Conservation (phyloP, 164 flowering plant species). For the Protea cynaroides region DNA sequence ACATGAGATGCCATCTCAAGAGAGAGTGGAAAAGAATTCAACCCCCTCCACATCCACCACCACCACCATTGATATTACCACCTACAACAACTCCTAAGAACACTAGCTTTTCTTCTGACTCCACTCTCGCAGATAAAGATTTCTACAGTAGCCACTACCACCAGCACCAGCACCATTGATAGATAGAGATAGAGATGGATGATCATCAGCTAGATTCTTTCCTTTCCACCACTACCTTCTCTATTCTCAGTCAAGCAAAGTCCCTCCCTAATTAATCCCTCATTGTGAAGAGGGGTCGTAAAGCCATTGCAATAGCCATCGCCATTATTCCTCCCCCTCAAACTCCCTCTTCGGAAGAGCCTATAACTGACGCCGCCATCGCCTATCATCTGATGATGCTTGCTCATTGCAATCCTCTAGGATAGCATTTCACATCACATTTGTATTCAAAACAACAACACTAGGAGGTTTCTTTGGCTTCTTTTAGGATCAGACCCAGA, state of each 20-base stretch:
- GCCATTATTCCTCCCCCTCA: neutral
- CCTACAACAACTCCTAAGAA: neutral
- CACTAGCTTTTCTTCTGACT: slow-evolving; percentile 8
- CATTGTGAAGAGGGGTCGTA: slow-evolving; percentile 36
- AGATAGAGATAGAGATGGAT: neutral
- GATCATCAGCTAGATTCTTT: slow-evolving; percentile 12
- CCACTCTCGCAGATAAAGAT: slow-evolving; percentile 12
- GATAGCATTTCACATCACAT: no score
- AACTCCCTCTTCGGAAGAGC: neutral
- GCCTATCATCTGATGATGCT: slow-evolving; percentile 23
- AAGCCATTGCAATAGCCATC: neutral
- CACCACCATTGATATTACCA: no score
- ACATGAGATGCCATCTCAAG: slow-evolving; percentile 65
- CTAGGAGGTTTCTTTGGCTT: no score
- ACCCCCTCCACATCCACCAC: slow-evolving; percentile 29
- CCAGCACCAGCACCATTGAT: no score
- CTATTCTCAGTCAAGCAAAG: slow-evolving; percentile 12
- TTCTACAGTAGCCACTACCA: no score
- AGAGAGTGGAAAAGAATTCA: slow-evolving; percentile 46
- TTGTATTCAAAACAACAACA: no score
- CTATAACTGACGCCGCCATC: slow-evolving; percentile 3
- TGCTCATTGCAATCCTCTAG: slow-evolving; percentile 12
- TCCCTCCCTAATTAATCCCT: slow-evolving; percentile 22
- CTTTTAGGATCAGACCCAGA: no score
- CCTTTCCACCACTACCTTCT: neutral